Evolutionary conservation across 2,329 filamentous ascomycete species (phyloP), one percentile per base, ranked within the genome.

Genomic region (Arthrobotrys megalospora): DNA sequence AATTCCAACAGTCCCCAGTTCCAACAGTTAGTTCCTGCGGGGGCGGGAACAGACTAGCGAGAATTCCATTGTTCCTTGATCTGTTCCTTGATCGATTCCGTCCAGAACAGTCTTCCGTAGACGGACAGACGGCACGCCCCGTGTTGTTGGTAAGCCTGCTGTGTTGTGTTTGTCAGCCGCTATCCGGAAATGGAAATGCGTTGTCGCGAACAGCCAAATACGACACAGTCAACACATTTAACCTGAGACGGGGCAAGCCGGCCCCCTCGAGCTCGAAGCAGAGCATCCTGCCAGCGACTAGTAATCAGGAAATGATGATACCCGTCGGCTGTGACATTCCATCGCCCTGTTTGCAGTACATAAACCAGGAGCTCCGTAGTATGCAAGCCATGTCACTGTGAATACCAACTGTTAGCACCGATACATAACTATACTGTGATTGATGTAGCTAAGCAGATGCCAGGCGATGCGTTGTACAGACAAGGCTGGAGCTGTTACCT

Each of bases 11-110:
- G 24, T n/a, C 19, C 16, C 19, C 50, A 55, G 24, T n/a, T 36
- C 16, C 19, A 45, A 16, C n/a, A 45, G 43, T 45, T 45, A 6
- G 5, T 16, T 45, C 12, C 6, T 55, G 52, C 52, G 32, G 52
- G 28, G 53, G 53, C 53, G 53, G 53, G 53, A 60, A 12, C 16
- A 41, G 53, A 32, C 53, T 60, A 60, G 53, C 53, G 53, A 60
- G 34, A 34, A 60, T 60, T 60, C 53, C 53, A 34, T 11, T 43
- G 14, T 43, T 55, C 53, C 53, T 41, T 60, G 34, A 14, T 43
- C 36, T 43, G 14, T 43, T 55, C 53, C 53, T 41, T 60, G 34
- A 14, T 43, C 36, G 53, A 41, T 60, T 43, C 34, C 53, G 34
- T 43, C 53, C 36, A 60, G 34, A 60, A 43, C 53, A 24, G 21